Percentiles rank a stretch among this genome's conserved stretches.
These are phyloP conservation scores for Zygosaccharomyces sapae DNA, from an alignment of 1,139 yeast genomes.

Conservation along the genomic window DNA sequence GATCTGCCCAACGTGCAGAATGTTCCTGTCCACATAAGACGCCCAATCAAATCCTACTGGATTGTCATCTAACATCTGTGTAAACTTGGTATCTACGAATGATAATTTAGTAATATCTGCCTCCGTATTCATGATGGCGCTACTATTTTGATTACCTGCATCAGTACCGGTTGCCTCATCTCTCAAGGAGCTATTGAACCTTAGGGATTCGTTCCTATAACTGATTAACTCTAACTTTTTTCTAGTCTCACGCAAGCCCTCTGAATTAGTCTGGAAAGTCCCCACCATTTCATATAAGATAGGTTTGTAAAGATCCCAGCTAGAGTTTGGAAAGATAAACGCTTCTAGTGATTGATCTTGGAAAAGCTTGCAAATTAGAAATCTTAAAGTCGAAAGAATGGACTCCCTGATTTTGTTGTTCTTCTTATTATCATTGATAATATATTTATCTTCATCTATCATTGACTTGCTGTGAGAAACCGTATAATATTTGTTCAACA, in stretches of 20 bases:
- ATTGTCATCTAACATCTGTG: slow-evolving; percentile 28
- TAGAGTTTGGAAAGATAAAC: slow-evolving; percentile 63
- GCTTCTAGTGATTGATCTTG: slow-evolving; percentile 54
- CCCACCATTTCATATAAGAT: slow-evolving; percentile 44
- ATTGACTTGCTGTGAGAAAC: slow-evolving; percentile 34
- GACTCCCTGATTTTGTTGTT: slow-evolving; percentile 34
- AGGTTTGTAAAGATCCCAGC: slow-evolving; percentile 62
- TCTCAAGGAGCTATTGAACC: slow-evolving; percentile 28
- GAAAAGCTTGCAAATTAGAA: slow-evolving; percentile 48
- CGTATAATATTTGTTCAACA: slow-evolving; percentile 41
- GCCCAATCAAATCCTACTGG: slow-evolving; percentile 34
- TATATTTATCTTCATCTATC: slow-evolving; percentile 38
- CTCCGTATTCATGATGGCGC: slow-evolving; percentile 1
- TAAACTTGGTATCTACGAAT: slow-evolving; percentile 26
- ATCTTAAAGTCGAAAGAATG: slow-evolving; percentile 33
- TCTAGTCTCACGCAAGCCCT: slow-evolving; percentile 35
- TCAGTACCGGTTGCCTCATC: not conserved
- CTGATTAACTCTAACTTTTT: slow-evolving; percentile 59
- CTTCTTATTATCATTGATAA: slow-evolving; percentile 39
- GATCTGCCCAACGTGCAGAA: slow-evolving; percentile 24
- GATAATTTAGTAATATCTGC: slow-evolving; percentile 16
- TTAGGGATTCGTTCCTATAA: slow-evolving; percentile 67
- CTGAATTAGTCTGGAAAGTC: slow-evolving; percentile 34
- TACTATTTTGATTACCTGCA: not conserved
- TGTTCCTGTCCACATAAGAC: slow-evolving; percentile 30